These are phyloP conservation scores for Musa beccarii DNA, from an alignment of 176 grass and related monocot genomes.

Conservation along the genomic window DNA sequence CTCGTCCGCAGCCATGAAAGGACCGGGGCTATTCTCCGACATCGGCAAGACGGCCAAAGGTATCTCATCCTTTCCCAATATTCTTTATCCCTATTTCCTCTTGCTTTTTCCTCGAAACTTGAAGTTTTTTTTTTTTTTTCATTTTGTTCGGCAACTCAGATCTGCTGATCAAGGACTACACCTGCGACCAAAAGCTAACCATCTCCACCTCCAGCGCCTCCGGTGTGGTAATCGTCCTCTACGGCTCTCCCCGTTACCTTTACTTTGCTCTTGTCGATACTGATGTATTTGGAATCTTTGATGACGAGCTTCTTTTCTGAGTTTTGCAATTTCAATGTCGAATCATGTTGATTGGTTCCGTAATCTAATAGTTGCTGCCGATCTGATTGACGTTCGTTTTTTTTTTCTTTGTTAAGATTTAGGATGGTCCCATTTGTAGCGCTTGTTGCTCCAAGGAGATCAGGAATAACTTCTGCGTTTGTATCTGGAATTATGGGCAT, in stretches of 20 bases:
- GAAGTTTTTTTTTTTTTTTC: not conserved
- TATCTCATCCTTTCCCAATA: conserved; percentile 3
- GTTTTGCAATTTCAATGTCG: not conserved
- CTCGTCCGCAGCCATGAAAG: conserved; percentile 18
- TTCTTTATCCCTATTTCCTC: not conserved
- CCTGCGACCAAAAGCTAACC: conserved; percentile 78
- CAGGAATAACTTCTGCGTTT: not conserved
- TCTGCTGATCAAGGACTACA: conserved; percentile 92
- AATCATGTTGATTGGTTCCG: not conserved
- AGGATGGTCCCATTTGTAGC: not conserved
- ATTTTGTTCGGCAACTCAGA: conserved; percentile 41
- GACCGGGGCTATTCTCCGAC: conserved; percentile 39
- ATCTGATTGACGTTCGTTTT: not conserved
- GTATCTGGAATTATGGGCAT: not conserved
- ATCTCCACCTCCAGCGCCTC: conserved; percentile 60
- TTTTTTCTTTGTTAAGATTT: not conserved
- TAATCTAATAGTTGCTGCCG: not conserved
- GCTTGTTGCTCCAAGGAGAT: not conserved
- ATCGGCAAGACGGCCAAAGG: conserved; percentile 42
- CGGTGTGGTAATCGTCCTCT: conserved; percentile 63
- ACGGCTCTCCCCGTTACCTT: not conserved
- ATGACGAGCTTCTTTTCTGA: not conserved
- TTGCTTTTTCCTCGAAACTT: not conserved
- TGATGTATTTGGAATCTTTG: not conserved
- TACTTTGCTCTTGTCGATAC: not conserved